Base-by-base conservation (phyloP, 495 filamentous ascomycete species). In the Apiosordaria backusii region DNA sequence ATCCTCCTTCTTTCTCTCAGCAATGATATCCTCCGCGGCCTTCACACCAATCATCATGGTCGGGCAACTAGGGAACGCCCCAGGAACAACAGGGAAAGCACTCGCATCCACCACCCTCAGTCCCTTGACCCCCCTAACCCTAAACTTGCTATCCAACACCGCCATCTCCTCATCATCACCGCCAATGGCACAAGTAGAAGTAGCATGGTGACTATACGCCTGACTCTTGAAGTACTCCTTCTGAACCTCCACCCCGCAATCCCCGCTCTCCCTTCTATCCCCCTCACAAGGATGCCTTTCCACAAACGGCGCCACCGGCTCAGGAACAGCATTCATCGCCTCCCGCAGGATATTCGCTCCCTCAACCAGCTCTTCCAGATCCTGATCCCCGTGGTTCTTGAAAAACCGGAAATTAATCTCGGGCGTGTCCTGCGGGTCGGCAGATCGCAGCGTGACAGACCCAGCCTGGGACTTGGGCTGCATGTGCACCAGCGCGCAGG, bases 21-120 rank as follows among this genome's bases (percentile, higher is more conserved):
- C 77, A 50, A 86, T 66, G 52, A 89, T 87, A 23, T 86, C 85
- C 59, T 85, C 86, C 0, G 85, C 81, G 1, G 87, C 87, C 80
- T 89, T 89, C 70, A 86, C 84, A 57, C 81, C 82, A 24, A 89
- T 69, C 81, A 88, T 87, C 70, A 88, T 88, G 1, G 86, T 86
- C 4, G 87, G 81, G 52, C 84, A 72, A 23, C 79, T 79, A n/a
- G 85, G 83, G 54, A 86, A 89, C n/a, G 81, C 82, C 0, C 87
- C 87, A 0, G 82, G 83, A n/a, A 84, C 81, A 16, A 74, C 71
- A 0, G 85, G 82, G 65, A 85, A 85, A 1, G 78, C 70, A 59
- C 78, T 81, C 5, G 83, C 85, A 69, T 88, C 86, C 23, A 88
- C 85, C 0, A 86, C 83, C 4, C 84, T 66, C 63, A 86, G 71